A percentile compares a stretch with the other conserved stretches of the same genome.
Conservation (phyloP, 108 stramenopile genomes). For the Cyclotella baltica region DNA sequence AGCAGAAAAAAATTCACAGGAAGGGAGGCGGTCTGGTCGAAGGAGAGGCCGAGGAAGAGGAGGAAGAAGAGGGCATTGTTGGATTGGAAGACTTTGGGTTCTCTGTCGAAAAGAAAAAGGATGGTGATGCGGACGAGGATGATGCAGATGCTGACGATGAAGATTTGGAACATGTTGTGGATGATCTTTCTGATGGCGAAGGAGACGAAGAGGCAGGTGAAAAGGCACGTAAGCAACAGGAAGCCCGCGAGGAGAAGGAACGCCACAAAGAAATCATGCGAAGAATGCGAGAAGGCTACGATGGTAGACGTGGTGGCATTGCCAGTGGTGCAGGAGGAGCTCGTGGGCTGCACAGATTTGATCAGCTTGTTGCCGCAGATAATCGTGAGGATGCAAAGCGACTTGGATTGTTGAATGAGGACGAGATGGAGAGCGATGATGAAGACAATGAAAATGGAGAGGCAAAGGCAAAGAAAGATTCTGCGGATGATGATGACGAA, state of each 20-base stretch:
- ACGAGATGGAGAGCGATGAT: constrained; percentile 86
- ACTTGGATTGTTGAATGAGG: constrained; percentile 86
- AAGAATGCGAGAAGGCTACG: constrained; percentile 90
- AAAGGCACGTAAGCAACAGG: constrained; percentile 61
- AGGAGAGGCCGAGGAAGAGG: constrained; percentile 91
- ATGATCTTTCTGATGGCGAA: constrained; percentile 89
- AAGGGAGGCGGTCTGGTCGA: constrained; percentile 69
- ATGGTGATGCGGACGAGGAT: constrained; percentile 70
- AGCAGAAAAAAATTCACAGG: constrained; percentile 69
- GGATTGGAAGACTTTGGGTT: constrained; percentile 93
- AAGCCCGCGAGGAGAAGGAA: constrained; percentile 82
- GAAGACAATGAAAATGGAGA: constrained; percentile 59
- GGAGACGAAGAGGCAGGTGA: constrained; percentile 89
- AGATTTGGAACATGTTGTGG: constrained; percentile 87
- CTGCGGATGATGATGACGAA: constrained; percentile 73
- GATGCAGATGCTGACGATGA: constrained; percentile 69
- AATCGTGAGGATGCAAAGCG: constrained; percentile 86
- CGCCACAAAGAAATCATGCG: constrained; percentile 90
- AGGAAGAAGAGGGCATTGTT: constrained; percentile 90
- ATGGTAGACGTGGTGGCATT: constrained; percentile 87
- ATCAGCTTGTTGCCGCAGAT: constrained; percentile 89
- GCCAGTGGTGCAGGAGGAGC: constrained; percentile 79
- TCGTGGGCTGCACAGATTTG: constrained; percentile 79
- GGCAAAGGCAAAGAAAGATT: constrained; percentile 47
- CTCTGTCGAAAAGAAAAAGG: constrained; percentile 74